These are phyloP conservation scores for Naganishia albida DNA, from an alignment of 1,284 basidiomycete genomes.

Conservation along the genomic window DNA sequence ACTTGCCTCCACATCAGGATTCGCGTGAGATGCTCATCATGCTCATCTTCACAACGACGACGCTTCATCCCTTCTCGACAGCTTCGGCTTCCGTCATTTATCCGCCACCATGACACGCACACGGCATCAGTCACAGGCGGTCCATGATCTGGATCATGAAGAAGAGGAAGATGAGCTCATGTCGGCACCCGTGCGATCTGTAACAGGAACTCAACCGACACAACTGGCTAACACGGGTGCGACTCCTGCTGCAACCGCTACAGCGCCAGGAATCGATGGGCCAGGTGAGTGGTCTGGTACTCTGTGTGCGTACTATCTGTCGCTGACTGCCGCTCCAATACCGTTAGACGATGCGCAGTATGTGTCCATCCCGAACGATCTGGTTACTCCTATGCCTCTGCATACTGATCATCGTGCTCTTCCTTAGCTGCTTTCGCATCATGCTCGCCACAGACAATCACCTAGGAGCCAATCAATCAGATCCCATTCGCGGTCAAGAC, in stretches of 20 bases:
- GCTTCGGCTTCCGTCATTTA: no score
- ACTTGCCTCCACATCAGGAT: background rate
- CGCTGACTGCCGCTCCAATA: background rate
- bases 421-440: conserved; percentile 64
- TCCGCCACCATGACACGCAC: conserved; percentile 3
- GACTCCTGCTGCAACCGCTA: conserved; percentile 18
- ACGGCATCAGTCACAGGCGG: background rate
- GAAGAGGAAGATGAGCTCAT: background rate
- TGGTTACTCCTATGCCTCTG: background rate
- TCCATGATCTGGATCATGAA: conserved; percentile 7
- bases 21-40: background rate
- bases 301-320: background rate
- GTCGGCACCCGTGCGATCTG: background rate
- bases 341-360: conserved; percentile 16
- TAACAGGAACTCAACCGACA: background rate
- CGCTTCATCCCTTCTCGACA: no score
- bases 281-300: conserved; percentile 3
- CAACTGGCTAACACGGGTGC: background rate
- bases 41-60: no score
- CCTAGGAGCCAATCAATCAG: conserved; percentile 91
- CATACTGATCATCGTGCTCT: background rate
- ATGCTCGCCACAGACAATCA: conserved; percentile 93
- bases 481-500: conserved; percentile 91
- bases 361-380: background rate
- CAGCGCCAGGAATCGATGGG: conserved; percentile 16